Base-by-base conservation (phyloP, 768 basidiomycete species). In the Trametes cinnabarina region DNA sequence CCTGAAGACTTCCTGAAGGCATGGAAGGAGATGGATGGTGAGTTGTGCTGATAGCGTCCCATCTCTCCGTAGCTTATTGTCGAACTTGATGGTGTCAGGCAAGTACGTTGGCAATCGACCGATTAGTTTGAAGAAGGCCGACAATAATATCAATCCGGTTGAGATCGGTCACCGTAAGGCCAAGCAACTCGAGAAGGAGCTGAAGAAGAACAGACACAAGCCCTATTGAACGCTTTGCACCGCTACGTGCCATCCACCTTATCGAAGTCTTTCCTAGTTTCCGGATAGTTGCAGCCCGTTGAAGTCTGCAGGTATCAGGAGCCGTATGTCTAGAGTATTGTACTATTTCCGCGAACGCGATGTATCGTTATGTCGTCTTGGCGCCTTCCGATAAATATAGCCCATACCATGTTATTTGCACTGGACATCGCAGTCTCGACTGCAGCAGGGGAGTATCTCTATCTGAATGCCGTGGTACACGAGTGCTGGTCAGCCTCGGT, bases 11-110 rank as follows among this genome's bases (percentile, higher is more conserved):
- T 98, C 72, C 72, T 99, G 55, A 95, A 86, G 69, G 96, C 96
- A 17, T 99, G 96, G 96, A 98, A 98, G 71, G 95, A 98, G 72
- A 98, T 97, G 95, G 94, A 98, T 72, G 96, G 95, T 92, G 65
- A 34, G 89, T 70, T 19, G 17, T n/a, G n/a, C 34, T 47, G 15
- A 23, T 30, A 2, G 1, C 12, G 10, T n/a, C 26, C n/a, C n/a
- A n/a, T n/a, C n/a, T n/a, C n/a, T n/a, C n/a, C n/a, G n/a, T n/a
- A n/a, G n/a, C n/a, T n/a, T n/a, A n/a, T n/a, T n/a, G n/a, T n/a
- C n/a, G n/a, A n/a, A n/a, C n/a, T n/a, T n/a, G n/a, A 51, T 26
- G 47, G 12, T 2, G 5, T 14, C 46, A 87, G 95, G 95, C 62
- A 98, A 98, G 79, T 99, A 99, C 73, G 95, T 99, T 49, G 97